Conservation (phyloP, 495 filamentous ascomycete genomes). For the Aspergillus diversus region DNA sequence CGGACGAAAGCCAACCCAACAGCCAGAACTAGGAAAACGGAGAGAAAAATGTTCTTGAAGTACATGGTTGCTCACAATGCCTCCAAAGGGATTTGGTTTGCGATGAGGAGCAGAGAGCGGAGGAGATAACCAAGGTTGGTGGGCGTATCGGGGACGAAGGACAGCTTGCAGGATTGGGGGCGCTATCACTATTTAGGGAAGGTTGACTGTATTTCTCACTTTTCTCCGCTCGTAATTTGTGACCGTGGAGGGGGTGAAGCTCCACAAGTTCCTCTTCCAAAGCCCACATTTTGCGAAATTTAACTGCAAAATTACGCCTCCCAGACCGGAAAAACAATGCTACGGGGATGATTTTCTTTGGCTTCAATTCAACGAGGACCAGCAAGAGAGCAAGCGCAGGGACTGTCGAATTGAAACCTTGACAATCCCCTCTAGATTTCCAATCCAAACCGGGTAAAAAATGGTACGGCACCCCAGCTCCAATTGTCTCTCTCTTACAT, state of each 20-base stretch:
- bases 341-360: constrained; percentile 39
- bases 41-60: constrained; percentile 57
- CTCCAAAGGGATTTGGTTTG: constrained; percentile 5
- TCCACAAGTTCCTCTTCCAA: background rate
- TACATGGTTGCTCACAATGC: constrained; percentile 49
- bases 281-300: background rate
- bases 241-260: background rate
- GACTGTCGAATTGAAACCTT: background rate
- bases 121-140: constrained; percentile 19
- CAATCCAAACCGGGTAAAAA: constrained; percentile 20
- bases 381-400: constrained; percentile 21
- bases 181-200: constrained; percentile 19
- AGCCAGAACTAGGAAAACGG: constrained; percentile 74
- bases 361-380: constrained; percentile 23
- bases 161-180: constrained; percentile 49
- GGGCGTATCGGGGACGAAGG: constrained; percentile 31
- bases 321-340: constrained; percentile 41
- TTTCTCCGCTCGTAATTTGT: constrained; percentile 10
- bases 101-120: constrained; percentile 18
- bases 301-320: constrained; percentile 12
- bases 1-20: constrained; percentile 63
- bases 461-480: constrained; percentile 33
- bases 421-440: background rate
- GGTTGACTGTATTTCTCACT: constrained; percentile 5
- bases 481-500: background rate